Conservation (phyloP, 2,329 filamentous ascomycete genomes). For the Aspergillus sp. region DNA sequence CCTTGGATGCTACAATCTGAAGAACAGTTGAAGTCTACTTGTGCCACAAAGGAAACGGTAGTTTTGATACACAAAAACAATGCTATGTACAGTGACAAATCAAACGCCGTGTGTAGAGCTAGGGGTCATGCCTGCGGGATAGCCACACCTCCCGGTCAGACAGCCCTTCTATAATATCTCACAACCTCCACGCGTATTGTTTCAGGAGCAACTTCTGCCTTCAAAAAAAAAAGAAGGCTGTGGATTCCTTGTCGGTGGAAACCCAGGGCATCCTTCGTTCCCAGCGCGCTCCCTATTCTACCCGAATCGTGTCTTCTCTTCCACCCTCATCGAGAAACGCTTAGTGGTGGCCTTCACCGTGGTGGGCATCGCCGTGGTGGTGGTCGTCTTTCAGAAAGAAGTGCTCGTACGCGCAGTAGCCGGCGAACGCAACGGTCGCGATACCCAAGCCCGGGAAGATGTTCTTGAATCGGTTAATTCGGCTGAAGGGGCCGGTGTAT, state of each 20-base stretch:
- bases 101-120: constrained; percentile 29
- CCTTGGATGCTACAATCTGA: not conserved
- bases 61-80: constrained; percentile 27
- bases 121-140: constrained; percentile 17
- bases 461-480: constrained; percentile 84
- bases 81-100: constrained; percentile 39
- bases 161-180: constrained; percentile 14
- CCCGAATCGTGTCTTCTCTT: not conserved
- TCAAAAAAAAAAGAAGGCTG: not conserved
- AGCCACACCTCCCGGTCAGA: constrained; percentile 11
- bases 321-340: not conserved
- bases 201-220: not conserved
- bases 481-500: constrained; percentile 83
- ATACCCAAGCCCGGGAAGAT: constrained; percentile 90
- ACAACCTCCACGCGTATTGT: not conserved
- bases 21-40: not conserved
- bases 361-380: constrained; percentile 55
- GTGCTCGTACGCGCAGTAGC: constrained; percentile 87
- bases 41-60: not conserved
- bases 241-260: constrained; percentile 8
- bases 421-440: constrained; percentile 84
- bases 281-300: constrained; percentile 15
- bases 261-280: constrained; percentile 25
- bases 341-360: constrained; percentile 58
- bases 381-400: constrained; percentile 74